Evolutionary conservation across 2,329 filamentous ascomycete genomes (phyloP).

Genomic region (Allantophomopsis lycopodina): DNA sequence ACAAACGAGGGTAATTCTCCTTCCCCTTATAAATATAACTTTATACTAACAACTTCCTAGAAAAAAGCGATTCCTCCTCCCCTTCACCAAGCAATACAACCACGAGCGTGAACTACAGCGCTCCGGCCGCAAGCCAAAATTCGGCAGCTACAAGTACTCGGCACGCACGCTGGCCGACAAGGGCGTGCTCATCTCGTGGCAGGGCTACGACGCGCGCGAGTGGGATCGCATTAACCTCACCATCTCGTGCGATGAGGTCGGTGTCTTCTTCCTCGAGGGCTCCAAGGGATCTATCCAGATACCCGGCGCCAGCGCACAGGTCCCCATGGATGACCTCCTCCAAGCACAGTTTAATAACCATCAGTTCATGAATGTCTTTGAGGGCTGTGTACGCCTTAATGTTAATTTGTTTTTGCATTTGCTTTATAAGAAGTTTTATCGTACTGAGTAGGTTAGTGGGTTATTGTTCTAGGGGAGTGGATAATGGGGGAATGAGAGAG

Average conservation of each 20-base stretch:
- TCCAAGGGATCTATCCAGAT: conserved; percentile 90
- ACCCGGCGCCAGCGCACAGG: conserved; percentile 75
- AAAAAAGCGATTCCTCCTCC: conserved; percentile 86
- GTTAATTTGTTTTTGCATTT: conserved; percentile 94
- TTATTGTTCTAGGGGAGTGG: too few species aligned
- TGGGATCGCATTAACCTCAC: conserved; percentile 92
- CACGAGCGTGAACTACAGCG: conserved; percentile 93
- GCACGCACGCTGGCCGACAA: conserved; percentile 81
- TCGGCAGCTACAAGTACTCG: conserved; percentile 95
- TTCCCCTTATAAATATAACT: background rate
- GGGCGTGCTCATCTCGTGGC: conserved; percentile 87
- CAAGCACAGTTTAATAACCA: conserved; percentile 96
- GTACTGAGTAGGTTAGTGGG: conserved; percentile 46
- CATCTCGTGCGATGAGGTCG: conserved; percentile 86
- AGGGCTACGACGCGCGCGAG: conserved; percentile 66
- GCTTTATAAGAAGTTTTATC: conserved; percentile 98
- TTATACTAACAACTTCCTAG: conserved; percentile 23
- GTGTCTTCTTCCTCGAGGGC: conserved; percentile 86
- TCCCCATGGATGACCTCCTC: conserved; percentile 84
- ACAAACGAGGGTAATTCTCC: conserved; percentile 67
- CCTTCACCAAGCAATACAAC: conserved; percentile 98
- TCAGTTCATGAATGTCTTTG: conserved; percentile 92
- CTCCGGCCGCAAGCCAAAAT: conserved; percentile 86
- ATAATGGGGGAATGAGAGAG: too few species aligned
- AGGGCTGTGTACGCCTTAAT: conserved; percentile 73